Evolutionary conservation across 805 yeast genomes (phyloP).

Genomic region (Lipomyces orientalis): DNA sequence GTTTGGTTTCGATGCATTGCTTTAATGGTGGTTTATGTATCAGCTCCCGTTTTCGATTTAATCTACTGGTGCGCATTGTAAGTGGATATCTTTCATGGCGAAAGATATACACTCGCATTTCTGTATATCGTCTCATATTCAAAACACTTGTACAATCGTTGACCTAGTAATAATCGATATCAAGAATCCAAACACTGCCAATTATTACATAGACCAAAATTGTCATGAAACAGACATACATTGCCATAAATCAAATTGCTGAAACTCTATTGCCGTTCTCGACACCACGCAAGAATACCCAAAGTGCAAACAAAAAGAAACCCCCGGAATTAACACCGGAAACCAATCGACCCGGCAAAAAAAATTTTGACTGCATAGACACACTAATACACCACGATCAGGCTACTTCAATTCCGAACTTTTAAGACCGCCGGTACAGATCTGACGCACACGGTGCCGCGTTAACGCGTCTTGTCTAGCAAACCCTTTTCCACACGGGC

Average conservation of each 20-base stretch:
- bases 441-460: conserved; percentile 77
- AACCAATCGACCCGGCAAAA: neutral
- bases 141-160: neutral
- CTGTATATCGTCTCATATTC: neutral
- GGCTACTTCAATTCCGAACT: neutral
- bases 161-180: neutral
- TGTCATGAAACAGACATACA: neutral
- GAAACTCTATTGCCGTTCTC: neutral
- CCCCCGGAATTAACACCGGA: neutral
- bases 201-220: neutral
- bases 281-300: neutral
- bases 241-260: too few species aligned
- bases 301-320: neutral
- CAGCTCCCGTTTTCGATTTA: neutral
- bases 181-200: neutral
- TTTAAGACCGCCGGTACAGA: conserved; percentile 53
- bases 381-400: neutral
- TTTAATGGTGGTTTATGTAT: neutral
- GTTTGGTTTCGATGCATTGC: neutral
- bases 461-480: conserved; percentile 87
- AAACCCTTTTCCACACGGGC: conserved; percentile 95
- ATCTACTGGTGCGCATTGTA: neutral
- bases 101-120: neutral
- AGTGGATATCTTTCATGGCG: too few species aligned
- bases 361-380: neutral